Percentiles rank a stretch among this genome's conserved stretches.
Evolutionary conservation across 805 yeast genomes (phyloP).

Genomic region (Scheffersomyces spartinae): DNA sequence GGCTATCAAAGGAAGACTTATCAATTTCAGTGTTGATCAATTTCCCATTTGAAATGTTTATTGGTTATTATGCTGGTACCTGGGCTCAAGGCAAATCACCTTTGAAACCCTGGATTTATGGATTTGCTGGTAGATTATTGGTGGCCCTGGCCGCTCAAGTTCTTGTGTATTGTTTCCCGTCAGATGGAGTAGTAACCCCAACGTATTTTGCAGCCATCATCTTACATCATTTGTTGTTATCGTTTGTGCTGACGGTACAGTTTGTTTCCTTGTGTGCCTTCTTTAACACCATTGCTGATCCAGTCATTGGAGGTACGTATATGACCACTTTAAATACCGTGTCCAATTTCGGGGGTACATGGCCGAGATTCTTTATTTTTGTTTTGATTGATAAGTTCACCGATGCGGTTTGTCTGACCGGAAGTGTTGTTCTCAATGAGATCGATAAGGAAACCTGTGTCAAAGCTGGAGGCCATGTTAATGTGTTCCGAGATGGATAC

Average conservation of each 20-base stretch:
- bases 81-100: slow-evolving; percentile 81
- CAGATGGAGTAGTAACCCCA: slow-evolving; percentile 32
- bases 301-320: slow-evolving; percentile 92
- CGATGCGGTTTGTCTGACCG: slow-evolving; percentile 40
- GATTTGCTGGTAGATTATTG: slow-evolving; percentile 66
- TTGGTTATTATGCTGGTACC: slow-evolving; percentile 91
- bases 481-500: slow-evolving; percentile 65
- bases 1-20: slow-evolving; percentile 85
- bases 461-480: slow-evolving; percentile 43
- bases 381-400: slow-evolving; percentile 75
- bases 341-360: slow-evolving; percentile 90
- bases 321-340: slow-evolving; percentile 93
- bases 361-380: slow-evolving; percentile 85
- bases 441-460: slow-evolving; percentile 37
- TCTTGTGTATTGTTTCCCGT: slow-evolving; percentile 65
- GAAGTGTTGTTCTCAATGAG: slow-evolving; percentile 1
- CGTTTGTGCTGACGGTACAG: slow-evolving; percentile 91
- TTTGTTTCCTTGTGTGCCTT: slow-evolving; percentile 91
- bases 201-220: slow-evolving; percentile 62
- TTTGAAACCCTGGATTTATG: slow-evolving; percentile 81
- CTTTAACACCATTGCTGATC: slow-evolving; percentile 93
- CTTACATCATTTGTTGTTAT: slow-evolving; percentile 70
- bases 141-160: slow-evolving; percentile 72
- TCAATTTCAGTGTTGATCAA: slow-evolving; percentile 89
- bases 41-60: slow-evolving; percentile 90